Evolutionary conservation across 805 yeast species (phyloP).

Genomic region (Pichia rugopelliculosa): DNA sequence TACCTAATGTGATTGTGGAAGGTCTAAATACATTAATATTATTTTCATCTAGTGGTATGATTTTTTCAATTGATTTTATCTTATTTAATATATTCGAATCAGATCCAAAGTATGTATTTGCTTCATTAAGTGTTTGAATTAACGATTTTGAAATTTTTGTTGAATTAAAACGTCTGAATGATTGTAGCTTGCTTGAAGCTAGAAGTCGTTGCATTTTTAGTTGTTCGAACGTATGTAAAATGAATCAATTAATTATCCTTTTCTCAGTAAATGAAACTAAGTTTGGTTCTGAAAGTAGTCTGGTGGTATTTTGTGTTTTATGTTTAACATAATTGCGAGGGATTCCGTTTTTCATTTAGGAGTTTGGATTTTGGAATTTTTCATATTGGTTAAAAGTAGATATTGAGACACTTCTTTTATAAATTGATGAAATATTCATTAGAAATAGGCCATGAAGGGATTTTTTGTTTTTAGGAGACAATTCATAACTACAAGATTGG

Average conservation of each 20-base stretch:
- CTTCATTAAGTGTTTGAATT: neutral
- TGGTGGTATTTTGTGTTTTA: no score
- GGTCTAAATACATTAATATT: slow-evolving; percentile 15
- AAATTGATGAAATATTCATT: no score
- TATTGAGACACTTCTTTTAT: no score
- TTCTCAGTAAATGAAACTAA: neutral
- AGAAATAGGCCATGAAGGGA: neutral
- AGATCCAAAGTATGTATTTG: neutral
- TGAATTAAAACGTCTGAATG: neutral
- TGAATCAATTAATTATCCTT: neutral
- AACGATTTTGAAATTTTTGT: neutral
- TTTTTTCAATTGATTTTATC: slow-evolving; percentile 12
- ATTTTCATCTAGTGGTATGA: slow-evolving; percentile 8
- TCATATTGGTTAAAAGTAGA: no score
- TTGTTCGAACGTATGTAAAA: neutral
- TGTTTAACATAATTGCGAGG: no score
- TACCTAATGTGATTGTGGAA: slow-evolving; percentile 22
- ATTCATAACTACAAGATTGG: neutral
- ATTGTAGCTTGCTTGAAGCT: neutral
- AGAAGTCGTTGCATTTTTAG: neutral
- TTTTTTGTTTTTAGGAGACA: neutral
- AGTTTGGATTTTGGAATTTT: no score
- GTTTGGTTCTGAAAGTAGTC: no score
- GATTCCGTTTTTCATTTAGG: no score
- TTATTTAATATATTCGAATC: slow-evolving; percentile 11